Conservation (phyloP, 83 land plant species). For the Diphasiastrum complanatum region DNA sequence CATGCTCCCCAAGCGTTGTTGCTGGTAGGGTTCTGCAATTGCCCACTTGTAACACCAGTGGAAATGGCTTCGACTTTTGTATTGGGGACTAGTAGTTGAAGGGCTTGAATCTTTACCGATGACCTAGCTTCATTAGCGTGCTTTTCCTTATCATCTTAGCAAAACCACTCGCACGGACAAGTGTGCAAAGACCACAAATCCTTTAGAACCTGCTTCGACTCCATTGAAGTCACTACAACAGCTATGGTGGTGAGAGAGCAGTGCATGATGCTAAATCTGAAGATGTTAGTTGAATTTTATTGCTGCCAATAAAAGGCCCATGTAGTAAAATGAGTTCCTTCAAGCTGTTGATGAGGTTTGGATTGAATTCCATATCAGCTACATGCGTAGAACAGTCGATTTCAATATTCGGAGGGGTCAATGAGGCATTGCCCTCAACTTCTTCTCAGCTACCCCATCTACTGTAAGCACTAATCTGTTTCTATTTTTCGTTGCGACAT, state of each 20-base stretch:
- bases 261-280: slow-evolving; percentile 36
- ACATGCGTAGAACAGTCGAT: neutral
- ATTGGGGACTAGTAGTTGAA: neutral
- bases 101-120: neutral
- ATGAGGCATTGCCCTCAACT: too few relatives aligned
- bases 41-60: too few relatives aligned
- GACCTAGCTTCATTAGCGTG: slow-evolving; percentile 25
- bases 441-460: too few relatives aligned
- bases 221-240: slow-evolving; percentile 58
- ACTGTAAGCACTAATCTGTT: too few relatives aligned
- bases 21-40: neutral
- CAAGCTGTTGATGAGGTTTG: neutral
- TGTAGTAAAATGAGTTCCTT: neutral
- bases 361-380: neutral
- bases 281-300: too few relatives aligned
- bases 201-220: slow-evolving; percentile 44
- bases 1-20: slow-evolving; percentile 3
- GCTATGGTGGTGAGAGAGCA: slow-evolving; percentile 38
- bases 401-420: too few relatives aligned
- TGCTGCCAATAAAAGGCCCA: slow-evolving; percentile 3
- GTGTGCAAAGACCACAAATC: slow-evolving; percentile 50
- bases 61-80: too few relatives aligned
- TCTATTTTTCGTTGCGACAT: too few relatives aligned
- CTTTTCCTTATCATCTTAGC: slow-evolving; percentile 57
- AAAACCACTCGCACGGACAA: slow-evolving; percentile 89